phyloP scores from a whole-genome alignment of 2,329 filamentous ascomycete species.

The Venturia nashicola region DNA sequence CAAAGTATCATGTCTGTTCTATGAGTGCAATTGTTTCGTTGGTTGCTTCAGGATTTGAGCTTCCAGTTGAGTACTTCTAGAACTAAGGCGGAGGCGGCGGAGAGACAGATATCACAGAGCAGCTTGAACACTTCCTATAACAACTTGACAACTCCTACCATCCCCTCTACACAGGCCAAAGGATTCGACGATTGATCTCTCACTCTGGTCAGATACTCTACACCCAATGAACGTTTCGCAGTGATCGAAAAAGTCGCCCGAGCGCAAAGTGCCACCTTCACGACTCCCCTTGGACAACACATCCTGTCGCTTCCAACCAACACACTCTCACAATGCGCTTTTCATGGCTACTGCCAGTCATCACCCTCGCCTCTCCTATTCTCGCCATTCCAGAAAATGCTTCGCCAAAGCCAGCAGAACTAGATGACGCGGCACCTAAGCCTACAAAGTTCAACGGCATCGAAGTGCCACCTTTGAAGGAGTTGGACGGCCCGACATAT shows the following conservation, averaged over 20 bases:
- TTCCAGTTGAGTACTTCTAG: not conserved
- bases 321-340: conserved; percentile 6
- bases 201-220: too few species aligned
- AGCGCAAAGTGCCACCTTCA: not conserved
- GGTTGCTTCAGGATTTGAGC: not conserved
- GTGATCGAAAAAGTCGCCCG: not conserved
- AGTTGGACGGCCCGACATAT: conserved; percentile 47
- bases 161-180: not conserved
- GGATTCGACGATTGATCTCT: too few species aligned
- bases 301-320: not conserved
- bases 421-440: conserved; percentile 4
- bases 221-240: not conserved
- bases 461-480: conserved; percentile 51
- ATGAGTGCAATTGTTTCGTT: not conserved
- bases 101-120: not conserved
- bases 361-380: conserved; percentile 4
- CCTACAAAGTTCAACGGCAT: conserved; percentile 47
- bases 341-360: conserved; percentile 7
- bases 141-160: not conserved
- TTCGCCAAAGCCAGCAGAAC: not conserved
- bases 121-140: not conserved
- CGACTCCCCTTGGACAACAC: not conserved
- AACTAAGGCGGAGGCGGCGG: not conserved
- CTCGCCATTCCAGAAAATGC: not conserved
- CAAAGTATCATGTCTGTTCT: not conserved